Conservation (phyloP, 768 basidiomycete genomes). For the Mrakia hoshinonis region DNA sequence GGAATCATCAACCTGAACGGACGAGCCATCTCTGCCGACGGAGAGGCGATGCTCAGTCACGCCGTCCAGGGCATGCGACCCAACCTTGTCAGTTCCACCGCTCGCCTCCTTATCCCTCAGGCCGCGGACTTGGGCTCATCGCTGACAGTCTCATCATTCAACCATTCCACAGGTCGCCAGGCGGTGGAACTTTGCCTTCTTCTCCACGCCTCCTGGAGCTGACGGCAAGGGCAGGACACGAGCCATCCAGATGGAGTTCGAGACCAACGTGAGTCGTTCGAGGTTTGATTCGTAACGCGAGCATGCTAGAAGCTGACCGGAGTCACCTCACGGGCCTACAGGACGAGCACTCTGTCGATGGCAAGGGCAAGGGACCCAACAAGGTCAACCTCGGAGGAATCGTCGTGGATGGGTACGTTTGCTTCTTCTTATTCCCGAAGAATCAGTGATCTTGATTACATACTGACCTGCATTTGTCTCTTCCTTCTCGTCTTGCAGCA, state of each 20-base stretch:
- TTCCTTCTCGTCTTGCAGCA: conserved; percentile 35
- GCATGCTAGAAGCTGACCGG: too few species aligned
- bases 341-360: conserved; percentile 66
- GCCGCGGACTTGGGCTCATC: too few species aligned
- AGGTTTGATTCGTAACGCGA: too few species aligned
- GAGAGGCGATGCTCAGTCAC: conserved; percentile 65
- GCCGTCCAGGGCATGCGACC: conserved; percentile 98
- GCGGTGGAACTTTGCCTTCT: conserved; percentile 90
- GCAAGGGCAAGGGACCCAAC: conserved; percentile 72
- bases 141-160: too few species aligned
- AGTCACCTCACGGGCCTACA: too few species aligned
- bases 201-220: conserved; percentile 54
- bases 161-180: conserved; percentile 50
- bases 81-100: conserved; percentile 50
- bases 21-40: conserved; percentile 46
- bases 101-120: neutral
- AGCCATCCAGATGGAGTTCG: conserved; percentile 93
- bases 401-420: conserved; percentile 54
- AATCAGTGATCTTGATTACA: neutral
- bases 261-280: conserved; percentile 49
- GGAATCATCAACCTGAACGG: conserved; percentile 66
- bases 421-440: neutral
- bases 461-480: neutral
- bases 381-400: conserved; percentile 75
- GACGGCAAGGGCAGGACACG: conserved; percentile 57